Percentiles rank a stretch among this genome's conserved stretches.
These are phyloP conservation scores for Penicillium diatomitis DNA, from an alignment of 495 filamentous ascomycete genomes.

Conservation along the genomic window DNA sequence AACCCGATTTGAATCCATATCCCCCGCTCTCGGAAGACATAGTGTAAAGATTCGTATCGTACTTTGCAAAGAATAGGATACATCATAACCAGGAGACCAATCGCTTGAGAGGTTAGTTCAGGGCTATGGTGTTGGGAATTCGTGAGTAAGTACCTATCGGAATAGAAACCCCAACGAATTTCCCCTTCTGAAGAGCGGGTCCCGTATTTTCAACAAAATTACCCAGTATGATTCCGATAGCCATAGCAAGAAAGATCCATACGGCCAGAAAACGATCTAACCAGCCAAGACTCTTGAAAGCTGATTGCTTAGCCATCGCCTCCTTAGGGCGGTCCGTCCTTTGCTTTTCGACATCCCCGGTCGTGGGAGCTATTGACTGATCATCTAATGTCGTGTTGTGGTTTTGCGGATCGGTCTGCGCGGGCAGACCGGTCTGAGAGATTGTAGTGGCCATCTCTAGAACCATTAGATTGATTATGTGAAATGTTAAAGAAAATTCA, in stretches of 20 bases:
- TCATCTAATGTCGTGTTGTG: conserved; percentile 2
- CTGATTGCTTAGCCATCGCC: conserved; percentile 9
- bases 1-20: conserved; percentile 77
- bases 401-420: conserved; percentile 1
- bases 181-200: conserved; percentile 57
- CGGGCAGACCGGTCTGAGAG: conserved; percentile 3
- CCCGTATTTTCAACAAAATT: conserved; percentile 63
- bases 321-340: background rate
- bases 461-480: conserved; percentile 4
- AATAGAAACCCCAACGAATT: conserved; percentile 64
- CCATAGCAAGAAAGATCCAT: conserved; percentile 85
- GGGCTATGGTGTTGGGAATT: background rate
- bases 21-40: conserved; percentile 47
- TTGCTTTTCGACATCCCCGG: conserved; percentile 13
- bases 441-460: conserved; percentile 9
- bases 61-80: conserved; percentile 92
- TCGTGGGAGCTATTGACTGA: conserved; percentile 1
- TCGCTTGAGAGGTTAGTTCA: conserved; percentile 35
- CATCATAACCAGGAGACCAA: conserved; percentile 89
- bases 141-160: conserved; percentile 54
- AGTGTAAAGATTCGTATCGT: conserved; percentile 68
- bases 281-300: conserved; percentile 51
- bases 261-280: conserved; percentile 71
- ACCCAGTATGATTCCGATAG: conserved; percentile 70
- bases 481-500: background rate